Percentiles rank a stretch among this genome's conserved stretches.
phyloP scores from a whole-genome alignment of 2,329 filamentous ascomycete genomes.

The Claviceps maximensis region DNA sequence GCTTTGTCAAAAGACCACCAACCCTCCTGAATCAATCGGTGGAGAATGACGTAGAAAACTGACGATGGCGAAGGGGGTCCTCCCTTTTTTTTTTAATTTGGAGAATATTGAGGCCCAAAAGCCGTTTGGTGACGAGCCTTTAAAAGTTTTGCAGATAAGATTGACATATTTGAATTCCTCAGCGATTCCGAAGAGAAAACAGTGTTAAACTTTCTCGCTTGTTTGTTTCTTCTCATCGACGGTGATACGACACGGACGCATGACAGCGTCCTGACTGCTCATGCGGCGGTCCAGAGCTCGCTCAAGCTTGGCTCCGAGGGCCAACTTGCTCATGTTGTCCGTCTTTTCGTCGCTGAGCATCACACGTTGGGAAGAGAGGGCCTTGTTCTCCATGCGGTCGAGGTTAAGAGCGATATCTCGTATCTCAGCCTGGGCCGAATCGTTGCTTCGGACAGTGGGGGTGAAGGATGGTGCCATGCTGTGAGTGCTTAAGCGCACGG shows the following conservation, averaged over 20 bases:
- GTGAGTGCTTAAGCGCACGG: constrained; percentile 46
- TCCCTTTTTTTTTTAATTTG: not conserved
- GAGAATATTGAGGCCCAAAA: not conserved
- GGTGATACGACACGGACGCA: constrained; percentile 39
- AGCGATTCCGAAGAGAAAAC: not conserved
- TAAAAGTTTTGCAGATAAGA: not conserved
- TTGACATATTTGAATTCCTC: not conserved
- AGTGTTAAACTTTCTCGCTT: constrained; percentile 19
- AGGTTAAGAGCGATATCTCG: constrained; percentile 65
- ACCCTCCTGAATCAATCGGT: not conserved
- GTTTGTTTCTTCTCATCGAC: constrained; percentile 24
- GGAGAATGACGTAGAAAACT: not conserved
- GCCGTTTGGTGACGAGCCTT: not conserved
- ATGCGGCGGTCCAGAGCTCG: constrained; percentile 75
- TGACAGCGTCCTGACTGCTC: constrained; percentile 78
- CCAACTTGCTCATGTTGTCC: constrained; percentile 72
- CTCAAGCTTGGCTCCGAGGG: constrained; percentile 80
- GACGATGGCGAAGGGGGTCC: not conserved
- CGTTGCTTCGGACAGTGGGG: constrained; percentile 36
- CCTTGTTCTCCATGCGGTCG: constrained; percentile 81
- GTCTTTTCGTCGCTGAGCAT: constrained; percentile 66
- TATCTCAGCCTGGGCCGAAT: constrained; percentile 45
- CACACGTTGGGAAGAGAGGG: constrained; percentile 61
- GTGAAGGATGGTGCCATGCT: constrained; percentile 50
- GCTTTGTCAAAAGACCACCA: not conserved